Base-by-base conservation (phyloP, 768 basidiomycete species). In the Termitomyces sp. region DNA sequence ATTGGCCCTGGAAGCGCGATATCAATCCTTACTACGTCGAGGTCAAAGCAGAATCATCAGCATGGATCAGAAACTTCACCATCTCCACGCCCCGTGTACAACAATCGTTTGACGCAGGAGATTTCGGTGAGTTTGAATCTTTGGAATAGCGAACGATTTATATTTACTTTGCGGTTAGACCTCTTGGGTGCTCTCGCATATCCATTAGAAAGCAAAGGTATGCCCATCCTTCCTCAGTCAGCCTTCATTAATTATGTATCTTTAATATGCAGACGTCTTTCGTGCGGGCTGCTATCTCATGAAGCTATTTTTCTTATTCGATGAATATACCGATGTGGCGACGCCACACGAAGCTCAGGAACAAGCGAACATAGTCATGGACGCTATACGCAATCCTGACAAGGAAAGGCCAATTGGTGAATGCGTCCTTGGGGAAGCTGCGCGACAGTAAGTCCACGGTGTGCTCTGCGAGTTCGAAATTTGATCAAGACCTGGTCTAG, bases 1-100 rank as follows among this genome's bases (percentile, higher is more conserved):
- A 64, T 15, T 82, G 80, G 80, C 77, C 78, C 2, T 80, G 75
- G 77, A 64, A 62, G 6, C 73, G 79, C 5, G 55, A 48, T 31
- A 60, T 80, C 44, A 80, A 78, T 57, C 69, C 73, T 0, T 60
- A 72, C 58, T 79, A 77, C 45, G 57, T 55, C 8, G 64, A 68
- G 36, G 66, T 66, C 55, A 13, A 44, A 44, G 42, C 42, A 44
- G 42, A 44, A 44, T 44, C 42, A 44, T 22, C 42, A 73, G 75
- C 48, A 60, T 60, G 62, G 42, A 22, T 70, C 41, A 68, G 70
- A 44, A 54, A 61, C 9, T 77, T 76, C 62, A 65, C 69, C 5
- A 69, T 74, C 1, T 75, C 79, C 56, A 62, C 59, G 3, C 62
- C 68, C 1, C 65, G 66, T 20, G 65, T 75, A 0, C 77, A 79